phyloP scores from a whole-genome alignment of 2,329 filamentous ascomycete genomes.

The Bipolaris victoriae region DNA sequence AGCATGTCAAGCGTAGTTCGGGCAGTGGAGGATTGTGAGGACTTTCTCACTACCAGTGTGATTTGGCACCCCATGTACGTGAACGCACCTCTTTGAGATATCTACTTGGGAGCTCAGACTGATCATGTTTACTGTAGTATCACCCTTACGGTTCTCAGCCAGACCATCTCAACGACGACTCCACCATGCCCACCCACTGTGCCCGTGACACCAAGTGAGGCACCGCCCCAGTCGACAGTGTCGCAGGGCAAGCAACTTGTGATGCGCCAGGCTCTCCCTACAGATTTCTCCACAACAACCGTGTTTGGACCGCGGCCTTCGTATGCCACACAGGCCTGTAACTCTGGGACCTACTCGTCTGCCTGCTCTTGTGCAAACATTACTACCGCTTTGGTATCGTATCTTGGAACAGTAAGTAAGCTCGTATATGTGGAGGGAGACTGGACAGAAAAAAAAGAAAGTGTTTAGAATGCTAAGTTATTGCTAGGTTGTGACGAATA shows the following conservation, averaged over 20 bases:
- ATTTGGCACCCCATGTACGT: slow-evolving; percentile 35
- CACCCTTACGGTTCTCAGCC: slow-evolving; percentile 17
- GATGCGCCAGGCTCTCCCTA: slow-evolving; percentile 17
- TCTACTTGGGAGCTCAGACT: not conserved
- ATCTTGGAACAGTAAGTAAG: slow-evolving; percentile 30
- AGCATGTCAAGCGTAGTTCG: slow-evolving; percentile 21
- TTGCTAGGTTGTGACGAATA: slow-evolving; percentile 22
- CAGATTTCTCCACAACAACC: slow-evolving; percentile 19
- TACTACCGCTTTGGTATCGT: slow-evolving; percentile 19
- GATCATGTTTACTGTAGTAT: slow-evolving; percentile 4
- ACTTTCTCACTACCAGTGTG: slow-evolving; percentile 35
- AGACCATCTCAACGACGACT: slow-evolving; percentile 17
- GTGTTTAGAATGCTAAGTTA: slow-evolving; percentile 6
- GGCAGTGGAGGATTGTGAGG: slow-evolving; percentile 28
- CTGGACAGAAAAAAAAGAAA: not conserved
- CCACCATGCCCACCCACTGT: slow-evolving; percentile 14
- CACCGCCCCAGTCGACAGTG: not conserved
- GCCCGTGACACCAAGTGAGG: slow-evolving; percentile 4
- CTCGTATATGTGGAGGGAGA: too few relatives aligned
- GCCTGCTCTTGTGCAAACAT: slow-evolving; percentile 37
- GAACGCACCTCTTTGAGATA: not conserved
- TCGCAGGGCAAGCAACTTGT: not conserved
- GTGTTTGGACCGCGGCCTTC: slow-evolving; percentile 30
- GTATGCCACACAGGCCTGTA: slow-evolving; percentile 31
- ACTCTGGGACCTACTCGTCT: slow-evolving; percentile 27